These are phyloP conservation scores for Candida wancherniae DNA, from an alignment of 805 yeast species.

Conservation along the genomic window DNA sequence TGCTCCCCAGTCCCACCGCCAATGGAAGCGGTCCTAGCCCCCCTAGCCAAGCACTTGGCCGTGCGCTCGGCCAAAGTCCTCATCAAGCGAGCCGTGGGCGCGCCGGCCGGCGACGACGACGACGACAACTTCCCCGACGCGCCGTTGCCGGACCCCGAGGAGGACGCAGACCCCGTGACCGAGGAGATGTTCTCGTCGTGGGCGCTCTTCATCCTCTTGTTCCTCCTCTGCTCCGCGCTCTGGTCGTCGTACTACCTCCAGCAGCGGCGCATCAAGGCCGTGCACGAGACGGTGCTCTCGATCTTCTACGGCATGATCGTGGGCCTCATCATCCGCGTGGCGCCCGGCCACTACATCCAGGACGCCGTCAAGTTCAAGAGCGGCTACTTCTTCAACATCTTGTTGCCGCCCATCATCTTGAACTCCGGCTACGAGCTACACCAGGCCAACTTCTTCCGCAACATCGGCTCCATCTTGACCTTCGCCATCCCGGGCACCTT, in stretches of 20 bases:
- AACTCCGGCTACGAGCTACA: constrained; percentile 96
- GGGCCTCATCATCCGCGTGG: constrained; percentile 81
- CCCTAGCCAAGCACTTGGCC: constrained; percentile 6
- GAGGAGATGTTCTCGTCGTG: constrained; percentile 96
- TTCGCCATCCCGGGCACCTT: constrained; percentile 98
- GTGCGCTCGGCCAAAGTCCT: constrained; percentile 13
- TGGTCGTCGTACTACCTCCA: constrained; percentile 95
- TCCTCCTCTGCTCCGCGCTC: constrained; percentile 77
- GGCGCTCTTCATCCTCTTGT: constrained; percentile 87
- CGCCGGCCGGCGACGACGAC: no score
- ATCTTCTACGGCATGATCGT: constrained; percentile 96
- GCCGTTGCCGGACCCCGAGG: constrained; percentile 51
- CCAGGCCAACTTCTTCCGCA: constrained; percentile 90
- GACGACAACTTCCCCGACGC: constrained; percentile 34
- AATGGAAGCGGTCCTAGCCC: constrained; percentile 10
- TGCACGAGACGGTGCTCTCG: constrained; percentile 96
- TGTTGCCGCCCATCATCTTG: constrained; percentile 92
- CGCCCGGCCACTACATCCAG: constrained; percentile 97
- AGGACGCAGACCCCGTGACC: constrained; percentile 72
- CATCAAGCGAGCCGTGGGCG: constrained; percentile 29
- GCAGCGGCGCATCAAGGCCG: constrained; percentile 84
- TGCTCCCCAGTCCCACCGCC: neutral
- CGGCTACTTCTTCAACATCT: constrained; percentile 86
- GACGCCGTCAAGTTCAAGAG: constrained; percentile 95
- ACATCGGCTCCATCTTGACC: constrained; percentile 82